These are phyloP conservation scores for Gossypium bickii DNA, from an alignment of 345 rosid species.

Conservation along the genomic window DNA sequence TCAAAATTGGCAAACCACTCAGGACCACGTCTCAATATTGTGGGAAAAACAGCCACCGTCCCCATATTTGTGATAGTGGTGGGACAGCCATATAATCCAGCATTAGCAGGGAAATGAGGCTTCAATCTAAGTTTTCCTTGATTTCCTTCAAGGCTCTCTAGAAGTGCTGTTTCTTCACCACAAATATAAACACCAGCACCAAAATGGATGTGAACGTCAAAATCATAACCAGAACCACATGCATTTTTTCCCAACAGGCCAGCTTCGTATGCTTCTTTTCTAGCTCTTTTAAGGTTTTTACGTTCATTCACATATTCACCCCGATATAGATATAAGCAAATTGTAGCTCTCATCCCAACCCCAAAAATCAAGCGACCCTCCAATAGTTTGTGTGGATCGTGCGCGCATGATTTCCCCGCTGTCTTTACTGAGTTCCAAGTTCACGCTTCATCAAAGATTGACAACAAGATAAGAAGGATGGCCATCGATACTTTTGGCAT, in stretches of 20 bases:
- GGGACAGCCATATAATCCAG: slow-evolving; percentile 95
- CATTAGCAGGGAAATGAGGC: slow-evolving; percentile 99
- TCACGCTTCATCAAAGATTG: slow-evolving; percentile 98
- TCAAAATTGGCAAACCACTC: slow-evolving; percentile 99
- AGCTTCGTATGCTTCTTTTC: slow-evolving; percentile 91
- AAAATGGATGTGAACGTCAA: slow-evolving; percentile 89
- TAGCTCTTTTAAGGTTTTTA: slow-evolving; percentile 65
- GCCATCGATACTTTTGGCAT: slow-evolving; percentile 96
- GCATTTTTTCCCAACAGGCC: slow-evolving; percentile 34
- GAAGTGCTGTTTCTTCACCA: slow-evolving; percentile 96
- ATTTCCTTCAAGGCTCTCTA: slow-evolving; percentile 13
- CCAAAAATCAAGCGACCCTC: slow-evolving; percentile 98
- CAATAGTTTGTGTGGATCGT: slow-evolving; percentile 90
- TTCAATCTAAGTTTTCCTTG: slow-evolving; percentile 48
- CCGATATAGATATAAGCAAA: slow-evolving; percentile 94
- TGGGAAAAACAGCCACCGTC: slow-evolving; percentile 95
- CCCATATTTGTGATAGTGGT: slow-evolving; percentile 94
- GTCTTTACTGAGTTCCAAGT: slow-evolving; percentile 98
- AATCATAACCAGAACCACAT: slow-evolving; percentile 96
- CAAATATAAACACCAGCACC: slow-evolving; percentile 99
- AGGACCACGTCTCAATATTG: slow-evolving; percentile 90
- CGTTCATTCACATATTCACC: slow-evolving; percentile 97
- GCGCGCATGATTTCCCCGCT: slow-evolving; percentile 98
- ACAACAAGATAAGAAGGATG: slow-evolving; percentile 92
- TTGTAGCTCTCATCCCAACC: slow-evolving; percentile 95